Evolutionary conservation across 75 land plant species (phyloP).

Genomic region (Pinus albicaulis): DNA sequence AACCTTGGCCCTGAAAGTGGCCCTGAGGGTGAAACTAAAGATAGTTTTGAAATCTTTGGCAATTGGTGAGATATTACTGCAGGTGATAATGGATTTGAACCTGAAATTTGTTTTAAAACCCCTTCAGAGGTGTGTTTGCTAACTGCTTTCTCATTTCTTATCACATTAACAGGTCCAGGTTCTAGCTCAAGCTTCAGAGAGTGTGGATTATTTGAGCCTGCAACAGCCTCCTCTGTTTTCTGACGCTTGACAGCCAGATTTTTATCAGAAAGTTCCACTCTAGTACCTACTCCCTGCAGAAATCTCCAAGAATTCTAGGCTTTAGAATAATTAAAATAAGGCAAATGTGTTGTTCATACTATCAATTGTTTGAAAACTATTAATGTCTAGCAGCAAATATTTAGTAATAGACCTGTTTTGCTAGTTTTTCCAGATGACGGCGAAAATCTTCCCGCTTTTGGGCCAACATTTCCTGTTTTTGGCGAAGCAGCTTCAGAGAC

Average conservation of each 20-base stretch:
- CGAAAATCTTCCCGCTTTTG: conserved; percentile 84
- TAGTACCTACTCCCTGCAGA: conserved; percentile 9
- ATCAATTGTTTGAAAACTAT: background rate
- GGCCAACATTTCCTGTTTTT: conserved; percentile 88
- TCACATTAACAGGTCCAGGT: background rate
- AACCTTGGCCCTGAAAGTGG: conserved; percentile 16
- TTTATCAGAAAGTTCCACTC: background rate
- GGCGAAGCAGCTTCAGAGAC: conserved; percentile 68
- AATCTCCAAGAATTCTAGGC: background rate
- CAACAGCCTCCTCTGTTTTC: conserved; percentile 24
- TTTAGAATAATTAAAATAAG: background rate
- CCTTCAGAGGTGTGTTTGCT: conserved; percentile 26
- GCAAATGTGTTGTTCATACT: background rate
- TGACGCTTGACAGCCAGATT: conserved; percentile 24
- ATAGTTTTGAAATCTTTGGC: conserved; percentile 27
- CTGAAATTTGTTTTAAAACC: conserved; percentile 4
- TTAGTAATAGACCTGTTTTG: conserved; percentile 64
- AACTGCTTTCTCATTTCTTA: conserved; percentile 11
- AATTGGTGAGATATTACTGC: conserved; percentile 21
- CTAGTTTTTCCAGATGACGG: conserved; percentile 61
- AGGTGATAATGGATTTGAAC: conserved; percentile 10
- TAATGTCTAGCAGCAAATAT: background rate
- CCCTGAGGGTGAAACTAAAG: background rate
- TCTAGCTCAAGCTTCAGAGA: conserved; percentile 7
- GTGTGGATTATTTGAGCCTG: conserved; percentile 5